These are phyloP conservation scores for Starmera pachycereana DNA, from an alignment of 805 yeast species.

Conservation along the genomic window DNA sequence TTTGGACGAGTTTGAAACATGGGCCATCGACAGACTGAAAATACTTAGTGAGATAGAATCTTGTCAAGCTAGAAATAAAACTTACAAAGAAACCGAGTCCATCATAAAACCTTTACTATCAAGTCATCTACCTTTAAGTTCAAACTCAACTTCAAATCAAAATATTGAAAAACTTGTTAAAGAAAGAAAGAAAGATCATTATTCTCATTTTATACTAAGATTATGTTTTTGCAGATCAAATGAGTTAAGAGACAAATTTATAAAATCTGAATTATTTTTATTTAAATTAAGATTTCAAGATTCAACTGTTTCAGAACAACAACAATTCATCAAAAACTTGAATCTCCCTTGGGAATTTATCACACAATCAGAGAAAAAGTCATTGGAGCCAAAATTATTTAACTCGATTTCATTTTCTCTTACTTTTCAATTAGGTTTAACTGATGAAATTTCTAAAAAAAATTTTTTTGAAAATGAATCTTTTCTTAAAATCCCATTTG, in stretches of 20 bases:
- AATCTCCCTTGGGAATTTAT: constrained; percentile 69
- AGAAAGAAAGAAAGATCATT: constrained; percentile 74
- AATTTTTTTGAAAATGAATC: constrained; percentile 46
- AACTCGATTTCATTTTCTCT: constrained; percentile 40
- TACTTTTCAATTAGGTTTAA: constrained; percentile 24
- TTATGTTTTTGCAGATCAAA: constrained; percentile 83
- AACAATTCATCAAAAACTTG: constrained; percentile 53
- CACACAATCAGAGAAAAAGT: constrained; percentile 45
- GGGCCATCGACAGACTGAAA: constrained; percentile 90
- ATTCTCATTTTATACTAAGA: constrained; percentile 81
- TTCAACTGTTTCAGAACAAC: constrained; percentile 57
- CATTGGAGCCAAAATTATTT: constrained; percentile 36
- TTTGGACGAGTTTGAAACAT: constrained; percentile 81
- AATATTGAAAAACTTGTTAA: constrained; percentile 25
- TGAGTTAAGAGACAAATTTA: constrained; percentile 72
- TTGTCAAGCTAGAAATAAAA: constrained; percentile 52
- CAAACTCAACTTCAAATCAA: constrained; percentile 21
- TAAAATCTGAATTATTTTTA: constrained; percentile 63
- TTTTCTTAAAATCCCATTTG: constrained; percentile 82
- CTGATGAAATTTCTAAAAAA: constrained; percentile 33
- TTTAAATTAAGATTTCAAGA: constrained; percentile 64
- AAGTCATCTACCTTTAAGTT: constrained; percentile 53
- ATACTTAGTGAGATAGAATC: constrained; percentile 80
- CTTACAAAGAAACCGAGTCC: constrained; percentile 53
- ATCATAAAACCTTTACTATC: constrained; percentile 56